phyloP scores from a whole-genome alignment of 192 early-diverging fungal species.

The Gigaspora rosea region DNA sequence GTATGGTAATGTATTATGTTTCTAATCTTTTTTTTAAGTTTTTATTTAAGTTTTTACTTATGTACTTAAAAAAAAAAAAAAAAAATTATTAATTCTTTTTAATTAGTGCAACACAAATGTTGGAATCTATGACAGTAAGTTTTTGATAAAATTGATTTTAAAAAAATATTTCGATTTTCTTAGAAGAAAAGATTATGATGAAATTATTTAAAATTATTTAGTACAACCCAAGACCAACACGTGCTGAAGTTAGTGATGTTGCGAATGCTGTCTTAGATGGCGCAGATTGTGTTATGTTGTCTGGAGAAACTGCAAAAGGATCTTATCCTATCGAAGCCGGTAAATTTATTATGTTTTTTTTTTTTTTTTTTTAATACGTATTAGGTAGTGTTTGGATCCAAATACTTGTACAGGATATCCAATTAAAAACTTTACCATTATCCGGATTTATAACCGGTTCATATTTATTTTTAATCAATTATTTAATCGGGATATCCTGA shows the following conservation, averaged over 20 bases:
- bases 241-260: conserved; percentile 98
- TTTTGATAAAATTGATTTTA: conserved; percentile 15
- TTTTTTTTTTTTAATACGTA: too few species aligned
- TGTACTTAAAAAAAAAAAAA: too few species aligned
- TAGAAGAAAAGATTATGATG: neutral
- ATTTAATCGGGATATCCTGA: too few species aligned
- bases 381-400: too few species aligned
- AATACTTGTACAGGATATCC: too few species aligned
- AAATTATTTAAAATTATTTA: conserved; percentile 11
- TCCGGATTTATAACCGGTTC: too few species aligned
- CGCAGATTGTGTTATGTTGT: conserved; percentile 98
- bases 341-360: neutral
- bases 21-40: too few species aligned
- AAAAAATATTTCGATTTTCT: neutral
- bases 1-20: conserved; percentile 62
- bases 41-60: too few species aligned
- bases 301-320: conserved; percentile 98
- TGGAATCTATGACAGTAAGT: conserved; percentile 88
- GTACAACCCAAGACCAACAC: conserved; percentile 96
- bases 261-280: conserved; percentile 98
- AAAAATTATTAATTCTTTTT: neutral
- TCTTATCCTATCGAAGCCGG: conserved; percentile 82
- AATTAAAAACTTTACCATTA: too few species aligned
- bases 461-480: too few species aligned
- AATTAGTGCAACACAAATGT: conserved; percentile 93